These are phyloP conservation scores for Geranium incanum DNA, from an alignment of 441 rosid species.

Conservation along the genomic window DNA sequence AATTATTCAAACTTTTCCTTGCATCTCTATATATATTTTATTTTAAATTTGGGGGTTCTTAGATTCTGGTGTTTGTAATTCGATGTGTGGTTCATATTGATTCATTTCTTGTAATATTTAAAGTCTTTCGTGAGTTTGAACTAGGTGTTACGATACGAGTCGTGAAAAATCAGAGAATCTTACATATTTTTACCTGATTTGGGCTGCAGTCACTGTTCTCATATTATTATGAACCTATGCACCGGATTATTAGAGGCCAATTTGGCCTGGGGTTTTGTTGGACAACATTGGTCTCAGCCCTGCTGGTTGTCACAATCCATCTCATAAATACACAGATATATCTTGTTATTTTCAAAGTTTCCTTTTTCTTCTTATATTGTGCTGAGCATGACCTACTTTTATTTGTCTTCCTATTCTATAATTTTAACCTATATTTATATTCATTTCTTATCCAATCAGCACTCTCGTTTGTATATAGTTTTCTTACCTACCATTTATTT, in stretches of 20 bases:
- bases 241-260: not conserved
- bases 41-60: not conserved
- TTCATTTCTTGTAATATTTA: not conserved
- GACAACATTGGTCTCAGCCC: not conserved
- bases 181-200: not conserved
- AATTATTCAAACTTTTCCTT: not conserved
- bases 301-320: not conserved
- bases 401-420: too few relatives aligned
- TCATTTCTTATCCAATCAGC: not conserved
- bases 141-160: not conserved
- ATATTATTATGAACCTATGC: not conserved
- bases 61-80: not conserved
- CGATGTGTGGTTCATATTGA: not conserved
- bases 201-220: not conserved
- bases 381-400: too few relatives aligned
- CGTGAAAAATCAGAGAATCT: not conserved
- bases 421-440: too few relatives aligned
- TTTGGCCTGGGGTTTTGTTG: not conserved
- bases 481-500: not conserved
- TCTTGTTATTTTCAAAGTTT: too few relatives aligned
- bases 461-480: not conserved
- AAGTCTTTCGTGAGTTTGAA: not conserved
- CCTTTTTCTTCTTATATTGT: too few relatives aligned
- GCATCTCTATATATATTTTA: not conserved
- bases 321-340: not conserved